Percentiles rank a stretch among this genome's conserved stretches.
phyloP scores from a whole-genome alignment of 495 filamentous ascomycete species.

The Xylaria nigripes region DNA sequence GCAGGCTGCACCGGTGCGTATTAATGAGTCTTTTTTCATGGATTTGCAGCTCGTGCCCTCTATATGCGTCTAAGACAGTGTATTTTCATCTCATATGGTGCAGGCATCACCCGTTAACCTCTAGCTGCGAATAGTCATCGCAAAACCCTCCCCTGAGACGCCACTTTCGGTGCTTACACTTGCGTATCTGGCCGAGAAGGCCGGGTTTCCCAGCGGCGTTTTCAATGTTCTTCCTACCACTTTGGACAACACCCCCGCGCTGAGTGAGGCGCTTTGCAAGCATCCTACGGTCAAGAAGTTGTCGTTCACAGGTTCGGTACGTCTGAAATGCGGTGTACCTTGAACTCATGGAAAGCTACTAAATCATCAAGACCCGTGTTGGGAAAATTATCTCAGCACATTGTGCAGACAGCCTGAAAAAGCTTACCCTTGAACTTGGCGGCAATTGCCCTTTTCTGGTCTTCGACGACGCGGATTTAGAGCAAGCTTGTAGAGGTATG shows the following conservation, averaged over 20 bases:
- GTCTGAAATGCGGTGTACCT: not conserved
- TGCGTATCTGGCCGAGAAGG: slow-evolving; percentile 49
- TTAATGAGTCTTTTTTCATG: not conserved
- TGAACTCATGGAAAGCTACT: not conserved
- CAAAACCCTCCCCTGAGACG: slow-evolving; percentile 48
- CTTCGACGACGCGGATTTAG: too few species aligned
- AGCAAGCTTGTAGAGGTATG: slow-evolving; percentile 48
- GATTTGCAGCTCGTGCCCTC: not conserved
- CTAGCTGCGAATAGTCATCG: not conserved
- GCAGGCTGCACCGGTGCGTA: slow-evolving; percentile 51
- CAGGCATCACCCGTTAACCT: not conserved
- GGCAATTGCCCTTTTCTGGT: too few species aligned
- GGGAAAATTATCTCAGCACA: too few species aligned
- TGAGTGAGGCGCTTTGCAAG: slow-evolving; percentile 58
- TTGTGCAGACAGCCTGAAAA: too few species aligned
- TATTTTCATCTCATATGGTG: not conserved
- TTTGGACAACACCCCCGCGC: slow-evolving; percentile 53
- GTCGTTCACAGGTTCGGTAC: slow-evolving; percentile 55
- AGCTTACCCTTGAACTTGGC: too few species aligned
- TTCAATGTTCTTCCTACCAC: slow-evolving; percentile 54
- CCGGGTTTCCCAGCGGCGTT: slow-evolving; percentile 52
- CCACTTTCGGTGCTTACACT: slow-evolving; percentile 50
- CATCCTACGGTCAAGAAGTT: slow-evolving; percentile 61
- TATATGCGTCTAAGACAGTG: not conserved
- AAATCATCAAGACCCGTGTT: slow-evolving; percentile 16